A percentile compares a stretch with the other conserved stretches of the same genome.
Evolutionary conservation across 2,329 filamentous ascomycete genomes (phyloP).

Genomic region (Trichoderma atroviride): DNA sequence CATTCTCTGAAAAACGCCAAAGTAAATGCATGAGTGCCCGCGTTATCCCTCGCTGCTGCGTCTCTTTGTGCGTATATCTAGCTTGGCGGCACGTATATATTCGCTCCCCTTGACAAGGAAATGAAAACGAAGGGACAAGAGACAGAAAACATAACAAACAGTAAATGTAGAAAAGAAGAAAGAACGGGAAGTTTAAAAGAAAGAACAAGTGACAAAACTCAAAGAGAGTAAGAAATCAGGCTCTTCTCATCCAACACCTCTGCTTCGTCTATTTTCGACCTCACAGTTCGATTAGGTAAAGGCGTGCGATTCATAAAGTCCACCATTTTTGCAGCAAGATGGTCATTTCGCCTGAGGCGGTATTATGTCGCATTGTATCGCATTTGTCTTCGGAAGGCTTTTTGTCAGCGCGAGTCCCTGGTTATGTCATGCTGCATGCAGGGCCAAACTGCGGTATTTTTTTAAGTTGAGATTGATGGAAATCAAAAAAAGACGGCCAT

Average conservation of each 20-base stretch:
- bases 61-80: background rate
- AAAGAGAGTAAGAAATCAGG: background rate
- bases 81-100: slow-evolving; percentile 9
- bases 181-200: background rate
- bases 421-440: background rate
- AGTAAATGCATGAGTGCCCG: background rate
- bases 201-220: background rate
- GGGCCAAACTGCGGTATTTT: background rate
- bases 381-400: background rate
- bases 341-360: background rate
- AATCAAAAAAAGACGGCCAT: background rate
- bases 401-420: background rate
- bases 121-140: background rate
- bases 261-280: background rate
- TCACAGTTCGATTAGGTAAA: background rate
- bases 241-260: background rate
- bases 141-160: background rate
- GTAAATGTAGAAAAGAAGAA: background rate
- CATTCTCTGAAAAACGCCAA: slow-evolving; percentile 6
- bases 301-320: background rate
- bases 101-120: slow-evolving; percentile 1
- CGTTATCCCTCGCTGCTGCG: slow-evolving; percentile 5
- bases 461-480: background rate
- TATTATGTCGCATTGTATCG: background rate
- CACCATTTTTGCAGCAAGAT: background rate